phyloP scores from a whole-genome alignment of 306 rosid species.

The Sphenostylis stenocarpa region DNA sequence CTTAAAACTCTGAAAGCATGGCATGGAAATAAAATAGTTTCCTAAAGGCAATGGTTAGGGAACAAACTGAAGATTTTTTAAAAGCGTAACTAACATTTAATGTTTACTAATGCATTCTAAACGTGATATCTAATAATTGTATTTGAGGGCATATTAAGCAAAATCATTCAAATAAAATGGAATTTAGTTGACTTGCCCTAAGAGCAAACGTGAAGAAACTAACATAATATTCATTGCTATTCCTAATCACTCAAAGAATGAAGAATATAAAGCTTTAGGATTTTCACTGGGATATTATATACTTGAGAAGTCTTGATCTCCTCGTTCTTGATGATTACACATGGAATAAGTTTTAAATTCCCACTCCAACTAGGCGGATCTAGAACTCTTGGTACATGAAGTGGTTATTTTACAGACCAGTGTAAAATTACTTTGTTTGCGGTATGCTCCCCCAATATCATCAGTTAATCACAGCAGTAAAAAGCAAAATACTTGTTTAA shows the following conservation, averaged over 20 bases:
- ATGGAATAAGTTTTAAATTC: neutral
- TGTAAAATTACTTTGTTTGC: neutral
- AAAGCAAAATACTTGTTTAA: neutral
- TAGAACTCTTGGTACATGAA: neutral
- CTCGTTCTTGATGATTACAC: neutral
- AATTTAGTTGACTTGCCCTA: neutral
- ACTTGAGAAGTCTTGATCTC: neutral
- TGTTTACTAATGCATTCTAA: neutral
- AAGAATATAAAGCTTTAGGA: neutral
- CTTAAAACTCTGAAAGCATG: constrained; percentile 12
- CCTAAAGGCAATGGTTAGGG: neutral
- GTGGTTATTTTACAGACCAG: neutral
- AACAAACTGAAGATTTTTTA: neutral
- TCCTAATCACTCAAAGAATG: neutral
- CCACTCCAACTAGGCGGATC: neutral
- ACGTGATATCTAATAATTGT: neutral
- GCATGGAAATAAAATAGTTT: neutral
- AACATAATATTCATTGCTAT: neutral
- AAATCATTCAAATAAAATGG: neutral
- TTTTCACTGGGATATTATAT: neutral
- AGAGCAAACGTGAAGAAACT: neutral
- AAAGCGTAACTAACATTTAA: neutral
- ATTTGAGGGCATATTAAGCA: neutral
- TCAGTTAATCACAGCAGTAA: neutral
- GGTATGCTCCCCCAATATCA: neutral